Evolutionary conservation across 208 protist genomes (phyloP).

Genomic region (Leishmania mexicana): DNA sequence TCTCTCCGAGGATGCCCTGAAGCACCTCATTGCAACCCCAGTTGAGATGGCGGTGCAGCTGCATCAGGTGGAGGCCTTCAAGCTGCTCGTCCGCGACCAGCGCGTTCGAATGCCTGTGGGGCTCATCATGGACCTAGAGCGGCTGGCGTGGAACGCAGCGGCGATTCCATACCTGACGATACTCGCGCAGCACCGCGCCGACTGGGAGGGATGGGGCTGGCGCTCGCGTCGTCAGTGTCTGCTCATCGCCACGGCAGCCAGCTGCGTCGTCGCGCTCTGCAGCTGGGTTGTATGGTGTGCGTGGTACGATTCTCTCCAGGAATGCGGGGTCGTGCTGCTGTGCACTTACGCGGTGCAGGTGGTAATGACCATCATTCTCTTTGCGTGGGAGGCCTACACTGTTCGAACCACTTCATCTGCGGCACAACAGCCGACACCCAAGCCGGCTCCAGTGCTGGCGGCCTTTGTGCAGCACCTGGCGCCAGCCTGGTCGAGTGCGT

Average conservation of each 20-base stretch:
- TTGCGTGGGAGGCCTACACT: constrained; percentile 4
- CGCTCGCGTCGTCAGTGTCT: constrained; percentile 37
- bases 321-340: constrained; percentile 13
- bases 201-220: constrained; percentile 49
- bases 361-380: constrained; percentile 6
- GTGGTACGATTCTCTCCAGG: constrained; percentile 10
- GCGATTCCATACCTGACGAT: constrained; percentile 33
- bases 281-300: constrained; percentile 19
- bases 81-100: constrained; percentile 32
- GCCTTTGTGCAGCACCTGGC: constrained; percentile 21
- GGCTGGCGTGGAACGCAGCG: constrained; percentile 16
- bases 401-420: background rate
- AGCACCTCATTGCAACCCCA: constrained; percentile 25
- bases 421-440: background rate
- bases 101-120: constrained; percentile 26
- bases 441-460: background rate
- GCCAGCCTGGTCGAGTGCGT: constrained; percentile 7
- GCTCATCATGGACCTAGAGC: constrained; percentile 38
- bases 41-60: constrained; percentile 33
- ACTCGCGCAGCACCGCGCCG: constrained; percentile 30
- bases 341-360: constrained; percentile 14
- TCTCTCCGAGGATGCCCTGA: constrained; percentile 14
- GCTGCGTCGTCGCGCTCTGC: constrained; percentile 22
- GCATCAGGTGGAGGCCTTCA: constrained; percentile 26
- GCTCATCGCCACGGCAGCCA: constrained; percentile 3